phyloP scores from a whole-genome alignment of 305 asterid species.

The Solanum aculeatissimum region DNA sequence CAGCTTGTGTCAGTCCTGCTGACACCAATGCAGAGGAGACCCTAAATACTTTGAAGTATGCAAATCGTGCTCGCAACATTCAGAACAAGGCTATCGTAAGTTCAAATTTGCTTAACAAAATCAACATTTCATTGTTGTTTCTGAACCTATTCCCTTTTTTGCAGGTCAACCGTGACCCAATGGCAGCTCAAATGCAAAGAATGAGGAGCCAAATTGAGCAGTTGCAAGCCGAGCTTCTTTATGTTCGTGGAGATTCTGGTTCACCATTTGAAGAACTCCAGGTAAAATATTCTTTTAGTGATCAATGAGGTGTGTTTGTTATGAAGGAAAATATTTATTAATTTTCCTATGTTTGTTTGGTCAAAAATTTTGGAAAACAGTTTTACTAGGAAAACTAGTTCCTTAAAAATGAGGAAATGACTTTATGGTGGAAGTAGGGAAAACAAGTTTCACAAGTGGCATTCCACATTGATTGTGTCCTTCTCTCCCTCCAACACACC shows the following conservation, averaged over 20 bases:
- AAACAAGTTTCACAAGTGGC: background rate
- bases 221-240: constrained; percentile 84
- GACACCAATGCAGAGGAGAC: constrained; percentile 96
- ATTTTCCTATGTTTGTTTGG: background rate
- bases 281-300: constrained; percentile 22
- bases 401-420: background rate
- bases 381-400: background rate
- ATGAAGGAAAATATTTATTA: background rate
- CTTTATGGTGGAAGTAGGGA: background rate
- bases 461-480: background rate
- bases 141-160: background rate
- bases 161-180: constrained; percentile 90
- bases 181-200: constrained; percentile 70
- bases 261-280: constrained; percentile 80
- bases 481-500: background rate
- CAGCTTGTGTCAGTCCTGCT: constrained; percentile 96
- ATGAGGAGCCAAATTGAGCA: constrained; percentile 91
- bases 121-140: background rate
- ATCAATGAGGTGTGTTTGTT: background rate
- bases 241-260: constrained; percentile 60
- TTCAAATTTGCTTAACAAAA: background rate
- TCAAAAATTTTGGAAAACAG: background rate
- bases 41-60: constrained; percentile 79
- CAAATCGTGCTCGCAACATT: constrained; percentile 91
- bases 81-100: constrained; percentile 96